phyloP scores from a whole-genome alignment of 2,329 filamentous ascomycete genomes.

The Diaporthe destruens region DNA sequence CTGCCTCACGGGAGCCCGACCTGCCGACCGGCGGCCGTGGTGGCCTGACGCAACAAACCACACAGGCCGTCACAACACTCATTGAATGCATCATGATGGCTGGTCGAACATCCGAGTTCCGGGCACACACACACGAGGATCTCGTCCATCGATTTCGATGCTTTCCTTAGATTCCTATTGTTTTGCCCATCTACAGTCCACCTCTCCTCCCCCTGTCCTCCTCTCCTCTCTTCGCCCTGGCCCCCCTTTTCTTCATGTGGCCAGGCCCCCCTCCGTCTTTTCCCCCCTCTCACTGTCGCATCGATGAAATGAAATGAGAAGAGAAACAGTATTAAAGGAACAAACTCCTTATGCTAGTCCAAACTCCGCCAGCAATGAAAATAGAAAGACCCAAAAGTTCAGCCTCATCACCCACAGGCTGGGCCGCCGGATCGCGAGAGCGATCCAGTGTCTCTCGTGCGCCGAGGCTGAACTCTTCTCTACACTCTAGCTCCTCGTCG shows the following conservation, averaged over 20 bases:
- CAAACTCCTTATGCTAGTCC: constrained; percentile 42
- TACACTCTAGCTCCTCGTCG: constrained; percentile 10
- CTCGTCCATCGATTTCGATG: constrained; percentile 32
- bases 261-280: not conserved
- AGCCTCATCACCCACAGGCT: constrained; percentile 25
- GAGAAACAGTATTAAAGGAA: constrained; percentile 39
- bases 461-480: constrained; percentile 2
- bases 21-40: not conserved
- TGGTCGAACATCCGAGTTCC: not conserved
- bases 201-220: not conserved
- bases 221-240: not conserved
- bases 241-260: constrained; percentile 1
- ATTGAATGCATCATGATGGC: not conserved
- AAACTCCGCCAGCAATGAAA: constrained; percentile 40
- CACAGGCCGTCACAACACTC: not conserved
- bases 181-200: constrained; percentile 34
- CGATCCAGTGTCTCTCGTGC: constrained; percentile 22
- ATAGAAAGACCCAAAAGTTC: constrained; percentile 31
- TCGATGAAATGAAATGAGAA: constrained; percentile 29
- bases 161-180: constrained; percentile 41
- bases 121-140: not conserved
- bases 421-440: constrained; percentile 17
- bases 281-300: constrained; percentile 24
- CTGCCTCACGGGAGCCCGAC: not conserved
- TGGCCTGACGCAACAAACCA: not conserved